Percentiles rank a stretch among this genome's conserved stretches.
Evolutionary conservation across 2,329 filamentous ascomycete species (phyloP).

Genomic region (Diaporthe caulivora): DNA sequence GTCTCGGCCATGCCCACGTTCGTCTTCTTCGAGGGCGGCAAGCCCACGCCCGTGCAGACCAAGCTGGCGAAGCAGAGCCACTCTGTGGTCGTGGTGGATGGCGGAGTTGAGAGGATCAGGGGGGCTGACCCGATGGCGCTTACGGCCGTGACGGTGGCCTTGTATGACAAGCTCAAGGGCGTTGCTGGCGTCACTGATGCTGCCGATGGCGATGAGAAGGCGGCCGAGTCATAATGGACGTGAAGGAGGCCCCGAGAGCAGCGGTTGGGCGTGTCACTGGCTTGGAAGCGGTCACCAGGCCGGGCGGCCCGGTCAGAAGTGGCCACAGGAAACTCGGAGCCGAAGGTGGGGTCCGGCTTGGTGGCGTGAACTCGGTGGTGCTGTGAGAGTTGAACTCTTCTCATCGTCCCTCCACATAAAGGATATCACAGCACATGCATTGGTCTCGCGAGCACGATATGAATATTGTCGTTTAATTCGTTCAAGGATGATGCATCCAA

Average conservation of each 20-base stretch:
- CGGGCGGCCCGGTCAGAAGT: not conserved
- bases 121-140: slow-evolving; percentile 51
- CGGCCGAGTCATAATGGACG: not conserved
- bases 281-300: too few species aligned
- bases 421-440: not conserved
- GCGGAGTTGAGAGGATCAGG: slow-evolving; percentile 46
- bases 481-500: too few species aligned
- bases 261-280: not conserved
- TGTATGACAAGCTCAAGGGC: slow-evolving; percentile 34
- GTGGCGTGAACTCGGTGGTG: not conserved
- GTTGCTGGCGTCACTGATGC: slow-evolving; percentile 27
- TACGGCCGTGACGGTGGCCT: slow-evolving; percentile 44
- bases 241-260: not conserved
- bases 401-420: not conserved
- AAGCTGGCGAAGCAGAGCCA: slow-evolving; percentile 40
- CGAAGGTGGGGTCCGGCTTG: not conserved
- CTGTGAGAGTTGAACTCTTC: not conserved
- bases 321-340: slow-evolving; percentile 8
- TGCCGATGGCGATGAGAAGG: not conserved
- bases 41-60: slow-evolving; percentile 49
- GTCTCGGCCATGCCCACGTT: slow-evolving; percentile 69
- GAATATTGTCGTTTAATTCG: not conserved
- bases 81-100: slow-evolving; percentile 34
- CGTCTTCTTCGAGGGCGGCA: slow-evolving; percentile 65
- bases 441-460: not conserved